Conservation (phyloP, 148 eudicot genomes). For the Fallopia convolvulus region DNA sequence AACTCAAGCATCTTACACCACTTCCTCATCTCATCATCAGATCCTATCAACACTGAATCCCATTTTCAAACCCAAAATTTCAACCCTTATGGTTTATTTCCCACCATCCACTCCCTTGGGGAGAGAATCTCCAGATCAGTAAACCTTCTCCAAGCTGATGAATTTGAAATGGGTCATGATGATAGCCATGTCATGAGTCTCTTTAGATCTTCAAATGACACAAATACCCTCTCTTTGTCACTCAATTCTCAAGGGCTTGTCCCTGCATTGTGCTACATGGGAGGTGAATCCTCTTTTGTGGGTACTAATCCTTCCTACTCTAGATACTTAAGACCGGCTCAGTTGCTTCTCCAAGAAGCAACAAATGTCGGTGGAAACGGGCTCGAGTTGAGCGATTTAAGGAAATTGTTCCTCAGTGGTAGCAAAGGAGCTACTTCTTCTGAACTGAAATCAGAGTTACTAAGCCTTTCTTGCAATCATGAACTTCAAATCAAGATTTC, state of each 20-base stretch:
- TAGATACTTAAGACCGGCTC: constrained; percentile 59
- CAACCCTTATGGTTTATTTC: constrained; percentile 30
- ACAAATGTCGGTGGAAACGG: constrained; percentile 41
- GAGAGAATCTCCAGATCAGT: constrained; percentile 20
- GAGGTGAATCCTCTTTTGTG: constrained; percentile 29
- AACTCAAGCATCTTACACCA: constrained; percentile 54
- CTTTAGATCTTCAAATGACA: constrained; percentile 17
- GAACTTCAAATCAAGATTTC: constrained; percentile 45
- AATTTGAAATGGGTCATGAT: constrained; percentile 31
- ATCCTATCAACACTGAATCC: constrained; percentile 20
- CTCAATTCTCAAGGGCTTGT: constrained; percentile 21
- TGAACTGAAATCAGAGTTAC: constrained; percentile 43
- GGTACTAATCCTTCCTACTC: constrained; percentile 37
- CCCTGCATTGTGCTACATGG: constrained; percentile 18
- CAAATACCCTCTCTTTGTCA: constrained; percentile 57
- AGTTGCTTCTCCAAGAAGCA: constrained; percentile 59
- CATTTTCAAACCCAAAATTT: constrained; percentile 25
- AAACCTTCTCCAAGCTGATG: constrained; percentile 35
- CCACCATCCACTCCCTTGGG: constrained; percentile 9
- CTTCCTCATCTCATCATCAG: constrained; percentile 44
- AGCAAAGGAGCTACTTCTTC: constrained; percentile 34
- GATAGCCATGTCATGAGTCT: constrained; percentile 22
- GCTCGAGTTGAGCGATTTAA: constrained; percentile 39
- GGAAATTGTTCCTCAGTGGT: constrained; percentile 37
- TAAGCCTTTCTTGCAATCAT: constrained; percentile 21